Evolutionary conservation across 805 yeast species (phyloP), one percentile per base, ranked within the genome.

Genomic region (Candida koratica): DNA sequence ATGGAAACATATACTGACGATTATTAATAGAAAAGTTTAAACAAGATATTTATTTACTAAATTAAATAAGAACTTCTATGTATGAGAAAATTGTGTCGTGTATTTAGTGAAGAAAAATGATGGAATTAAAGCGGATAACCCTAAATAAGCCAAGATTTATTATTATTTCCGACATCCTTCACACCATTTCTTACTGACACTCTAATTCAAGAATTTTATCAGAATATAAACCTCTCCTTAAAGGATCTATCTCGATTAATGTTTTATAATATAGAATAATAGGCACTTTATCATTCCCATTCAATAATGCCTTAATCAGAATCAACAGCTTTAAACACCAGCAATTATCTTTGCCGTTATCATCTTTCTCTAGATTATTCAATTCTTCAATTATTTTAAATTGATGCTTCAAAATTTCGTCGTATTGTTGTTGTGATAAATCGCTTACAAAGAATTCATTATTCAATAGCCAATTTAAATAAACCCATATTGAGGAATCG

Each of bases 401-500:
- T 33, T 84, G 77, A 1, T 58, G 52, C 1, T 59, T 42, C 8
- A 84, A 52, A 1, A 83, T 47, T 0, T 51, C 50, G 1, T 47
- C 18, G 36, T 67, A 67, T 14, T 64, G 58, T 13, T 32, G 47
- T 28, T 25, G 63, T 35, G 38, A 35, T 33, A 59, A 45, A 7
- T 44, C 51, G n/a, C 42, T 38, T 5, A 54, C 51, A 23, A 75
- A 62, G 22, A 73, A 59, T 9, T 55, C 56, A 24, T 70, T 70
- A 5, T 71, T 64, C 6, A 76, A 52, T 15, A 90, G 64, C 97
- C 97, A 93, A 34, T 79, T 74, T 40, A 86, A 69, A 53, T 89
- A 93, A 2, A 84, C 69, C 97, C 97, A 93, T 0, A 86, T 83
- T 0, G 96, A 84, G 28, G 94, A 89, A 53, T 93, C 98, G 36